A percentile compares a stretch with the other conserved stretches of the same genome.
These are phyloP conservation scores for Uronychia setigera DNA, from an alignment of 73 alveolate species.

Conservation along the genomic window DNA sequence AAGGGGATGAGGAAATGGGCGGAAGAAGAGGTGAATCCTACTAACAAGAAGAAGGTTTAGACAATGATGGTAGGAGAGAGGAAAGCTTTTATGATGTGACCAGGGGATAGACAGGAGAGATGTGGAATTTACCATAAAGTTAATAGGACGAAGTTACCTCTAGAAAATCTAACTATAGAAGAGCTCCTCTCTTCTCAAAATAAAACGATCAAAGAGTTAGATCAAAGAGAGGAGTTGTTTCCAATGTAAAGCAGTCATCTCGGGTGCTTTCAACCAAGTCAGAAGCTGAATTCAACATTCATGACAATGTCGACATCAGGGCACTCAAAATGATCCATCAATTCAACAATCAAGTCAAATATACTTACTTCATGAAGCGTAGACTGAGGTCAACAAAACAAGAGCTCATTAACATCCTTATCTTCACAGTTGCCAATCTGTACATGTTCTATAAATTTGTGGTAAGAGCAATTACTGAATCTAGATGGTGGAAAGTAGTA, in stretches of 20 bases:
- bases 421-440: neutral
- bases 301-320: neutral
- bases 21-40: too few relatives aligned
- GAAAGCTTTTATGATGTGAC: too few relatives aligned
- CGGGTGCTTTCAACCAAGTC: neutral
- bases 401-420: neutral
- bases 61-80: too few relatives aligned
- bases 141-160: too few relatives aligned
- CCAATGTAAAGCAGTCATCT: neutral
- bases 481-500: neutral
- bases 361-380: neutral
- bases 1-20: too few relatives aligned
- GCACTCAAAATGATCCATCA: neutral
- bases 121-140: too few relatives aligned
- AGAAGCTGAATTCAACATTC: neutral
- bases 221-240: too few relatives aligned
- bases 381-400: neutral
- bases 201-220: too few relatives aligned
- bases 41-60: too few relatives aligned
- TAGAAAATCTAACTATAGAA: too few relatives aligned
- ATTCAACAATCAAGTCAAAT: neutral
- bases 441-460: neutral
- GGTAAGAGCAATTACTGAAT: neutral
- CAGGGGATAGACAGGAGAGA: too few relatives aligned
- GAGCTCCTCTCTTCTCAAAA: too few relatives aligned